A percentile compares a stretch with the other conserved stretches of the same genome.
Evolutionary conservation across 2,329 filamentous ascomycete species (phyloP).

Genomic region (Penicillium sp.): DNA sequence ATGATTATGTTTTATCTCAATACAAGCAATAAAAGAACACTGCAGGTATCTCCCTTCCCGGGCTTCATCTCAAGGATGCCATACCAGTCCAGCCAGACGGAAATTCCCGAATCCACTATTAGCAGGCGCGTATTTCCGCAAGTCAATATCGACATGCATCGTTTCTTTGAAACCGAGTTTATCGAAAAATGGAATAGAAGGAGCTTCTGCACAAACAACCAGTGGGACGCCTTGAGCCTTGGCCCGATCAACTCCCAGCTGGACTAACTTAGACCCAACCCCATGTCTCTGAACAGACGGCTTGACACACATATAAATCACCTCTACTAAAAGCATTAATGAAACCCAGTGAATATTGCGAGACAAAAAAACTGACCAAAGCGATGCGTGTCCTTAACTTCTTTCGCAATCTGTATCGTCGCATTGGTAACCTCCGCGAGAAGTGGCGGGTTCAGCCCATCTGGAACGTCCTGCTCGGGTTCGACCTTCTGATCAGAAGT

Average conservation of each 20-base stretch:
- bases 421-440: slow-evolving; percentile 1
- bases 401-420: background rate
- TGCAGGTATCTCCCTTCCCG: background rate
- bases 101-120: slow-evolving; percentile 19
- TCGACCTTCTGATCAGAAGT: background rate
- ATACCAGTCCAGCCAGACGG: slow-evolving; percentile 15
- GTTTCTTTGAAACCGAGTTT: slow-evolving; percentile 16
- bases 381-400: background rate
- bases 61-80: slow-evolving; percentile 2
- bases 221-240: slow-evolving; percentile 1
- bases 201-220: slow-evolving; percentile 11
- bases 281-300: slow-evolving; percentile 7
- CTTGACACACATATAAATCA: slow-evolving; percentile 14
- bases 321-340: slow-evolving; percentile 4
- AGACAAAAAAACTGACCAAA: background rate
- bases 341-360: background rate
- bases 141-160: slow-evolving; percentile 17
- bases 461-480: background rate
- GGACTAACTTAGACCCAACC: slow-evolving; percentile 9
- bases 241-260: slow-evolving; percentile 4
- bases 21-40: background rate
- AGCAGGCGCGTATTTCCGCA: slow-evolving; percentile 13
- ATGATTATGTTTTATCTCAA: background rate
- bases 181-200: slow-evolving; percentile 13
- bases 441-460: slow-evolving; percentile 4